Evolutionary conservation across 2,329 filamentous ascomycete genomes (phyloP), one percentile per base, ranked within the genome.

Genomic region (Penicillium sp.): DNA sequence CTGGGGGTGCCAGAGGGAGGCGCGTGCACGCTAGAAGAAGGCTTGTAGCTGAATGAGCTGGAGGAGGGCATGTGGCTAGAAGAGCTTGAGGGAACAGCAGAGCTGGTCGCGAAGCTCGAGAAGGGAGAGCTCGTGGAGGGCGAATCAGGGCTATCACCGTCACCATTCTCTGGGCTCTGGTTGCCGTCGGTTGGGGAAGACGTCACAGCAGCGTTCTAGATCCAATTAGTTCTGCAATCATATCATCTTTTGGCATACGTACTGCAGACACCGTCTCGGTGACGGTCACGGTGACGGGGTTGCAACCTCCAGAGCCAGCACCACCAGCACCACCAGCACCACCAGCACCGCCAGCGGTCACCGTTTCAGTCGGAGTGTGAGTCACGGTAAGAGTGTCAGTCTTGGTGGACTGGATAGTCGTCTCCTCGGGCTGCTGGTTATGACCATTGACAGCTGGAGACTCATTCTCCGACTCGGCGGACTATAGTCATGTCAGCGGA

Each of bases 81-180:
- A 14, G 32, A 22, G 17, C 27, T 27, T n/a, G 39, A 44, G 25
- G 42, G 43, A 10, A 32, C n/a, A 11, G 16, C 20, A 25, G 48
- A 45, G 31, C 57, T 61, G 36, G 61, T 62, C 36, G 49, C 41
- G 45, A 61, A 63, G 29, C 61, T 55, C 33, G 54, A 56, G 37
- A 53, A 43, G 39, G 33, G 36, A 29, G 29, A 23, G 29, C 17
- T 33, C 27, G 27, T 36, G 35, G n/a, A 41, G 44, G 40, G 31
- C 13, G 20, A 51, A 50, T 35, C 48, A 44, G 42, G 48, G 53
- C 45, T 43, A 36, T 45, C 37, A 48, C 40, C 31, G n/a, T 35
- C 30, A 6, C 35, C 35, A 23, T n/a, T n/a, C n/a, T n/a, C n/a
- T n/a, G n/a, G n/a, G n/a, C 26, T 11, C 6, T 37, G 14, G 11